These are phyloP conservation scores for Aspergillus ibericus DNA, from an alignment of 2,329 filamentous ascomycete genomes.

Conservation along the genomic window DNA sequence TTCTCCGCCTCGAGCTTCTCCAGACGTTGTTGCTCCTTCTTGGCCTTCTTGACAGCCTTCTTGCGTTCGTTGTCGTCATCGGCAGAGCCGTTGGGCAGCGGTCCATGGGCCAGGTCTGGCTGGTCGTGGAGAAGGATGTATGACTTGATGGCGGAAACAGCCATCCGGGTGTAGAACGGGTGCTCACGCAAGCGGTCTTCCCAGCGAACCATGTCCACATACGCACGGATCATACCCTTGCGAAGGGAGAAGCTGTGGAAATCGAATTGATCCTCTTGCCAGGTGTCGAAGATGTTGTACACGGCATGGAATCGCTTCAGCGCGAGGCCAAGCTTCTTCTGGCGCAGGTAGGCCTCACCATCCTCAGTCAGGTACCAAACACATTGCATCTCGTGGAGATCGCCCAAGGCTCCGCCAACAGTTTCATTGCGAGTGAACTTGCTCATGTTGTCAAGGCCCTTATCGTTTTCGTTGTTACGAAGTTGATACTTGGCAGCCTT, in stretches of 20 bases:
- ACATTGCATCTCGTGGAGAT: conserved; percentile 97
- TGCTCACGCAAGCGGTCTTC: conserved; percentile 89
- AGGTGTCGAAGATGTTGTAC: conserved; percentile 90
- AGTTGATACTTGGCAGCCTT: conserved; percentile 97
- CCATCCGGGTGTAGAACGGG: conserved; percentile 85
- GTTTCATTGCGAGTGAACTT: conserved; percentile 93
- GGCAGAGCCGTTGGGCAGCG: conserved; percentile 48
- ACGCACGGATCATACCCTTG: conserved; percentile 92
- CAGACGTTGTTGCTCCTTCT: conserved; percentile 71
- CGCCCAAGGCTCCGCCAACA: conserved; percentile 79
- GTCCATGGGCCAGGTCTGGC: conserved; percentile 64
- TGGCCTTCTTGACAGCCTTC: conserved; percentile 87
- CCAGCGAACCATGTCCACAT: conserved; percentile 95
- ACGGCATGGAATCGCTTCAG: conserved; percentile 89
- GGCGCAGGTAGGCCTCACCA: conserved; percentile 81
- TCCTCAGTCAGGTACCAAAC: conserved; percentile 97
- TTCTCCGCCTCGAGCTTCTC: conserved; percentile 80
- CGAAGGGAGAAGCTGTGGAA: conserved; percentile 97
- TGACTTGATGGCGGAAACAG: conserved; percentile 75
- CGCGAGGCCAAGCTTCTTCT: conserved; percentile 78
- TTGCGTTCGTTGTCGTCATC: conserved; percentile 67
- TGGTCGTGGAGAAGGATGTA: conserved; percentile 79
- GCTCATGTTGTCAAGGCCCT: conserved; percentile 82
- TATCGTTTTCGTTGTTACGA: conserved; percentile 85
- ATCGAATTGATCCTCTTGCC: conserved; percentile 98